phyloP scores from a whole-genome alignment of 352 stramenopile species.

The Phytophthora brassicae region DNA sequence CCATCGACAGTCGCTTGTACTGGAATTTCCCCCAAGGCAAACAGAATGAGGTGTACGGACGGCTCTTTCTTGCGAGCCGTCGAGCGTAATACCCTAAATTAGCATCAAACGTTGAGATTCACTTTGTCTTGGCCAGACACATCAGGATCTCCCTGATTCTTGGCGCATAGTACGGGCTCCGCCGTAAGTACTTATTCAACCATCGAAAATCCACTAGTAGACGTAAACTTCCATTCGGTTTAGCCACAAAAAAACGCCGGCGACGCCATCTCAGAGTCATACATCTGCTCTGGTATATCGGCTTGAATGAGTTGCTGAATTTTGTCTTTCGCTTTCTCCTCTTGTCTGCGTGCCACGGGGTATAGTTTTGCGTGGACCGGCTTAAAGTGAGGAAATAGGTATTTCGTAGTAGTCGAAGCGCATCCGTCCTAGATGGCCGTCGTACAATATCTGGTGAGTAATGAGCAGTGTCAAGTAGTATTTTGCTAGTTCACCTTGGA shows the following conservation, averaged over 20 bases:
- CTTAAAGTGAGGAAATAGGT: slow-evolving; percentile 1
- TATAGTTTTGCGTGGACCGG: slow-evolving; percentile 12
- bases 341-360: background rate
- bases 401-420: slow-evolving; percentile 6
- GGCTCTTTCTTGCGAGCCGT: background rate
- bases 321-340: background rate
- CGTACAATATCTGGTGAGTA: background rate
- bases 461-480: background rate
- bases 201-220: slow-evolving; percentile 3
- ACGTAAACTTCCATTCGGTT: background rate
- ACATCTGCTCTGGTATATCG: slow-evolving; percentile 13
- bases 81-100: slow-evolving; percentile 10
- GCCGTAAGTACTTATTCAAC: slow-evolving; percentile 11
- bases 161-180: slow-evolving; percentile 10
- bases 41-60: background rate
- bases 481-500: background rate
- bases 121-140: background rate
- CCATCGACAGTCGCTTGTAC: too few species aligned
- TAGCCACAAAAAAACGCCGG: slow-evolving; percentile 11
- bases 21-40: too few species aligned
- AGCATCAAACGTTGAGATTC: slow-evolving; percentile 3
- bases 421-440: slow-evolving; percentile 11
- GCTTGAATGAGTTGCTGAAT: slow-evolving; percentile 7
- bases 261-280: slow-evolving; percentile 16
- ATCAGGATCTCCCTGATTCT: slow-evolving; percentile 4